Conservation (phyloP, 140 eudicot species). For the Anethum foeniculum region DNA sequence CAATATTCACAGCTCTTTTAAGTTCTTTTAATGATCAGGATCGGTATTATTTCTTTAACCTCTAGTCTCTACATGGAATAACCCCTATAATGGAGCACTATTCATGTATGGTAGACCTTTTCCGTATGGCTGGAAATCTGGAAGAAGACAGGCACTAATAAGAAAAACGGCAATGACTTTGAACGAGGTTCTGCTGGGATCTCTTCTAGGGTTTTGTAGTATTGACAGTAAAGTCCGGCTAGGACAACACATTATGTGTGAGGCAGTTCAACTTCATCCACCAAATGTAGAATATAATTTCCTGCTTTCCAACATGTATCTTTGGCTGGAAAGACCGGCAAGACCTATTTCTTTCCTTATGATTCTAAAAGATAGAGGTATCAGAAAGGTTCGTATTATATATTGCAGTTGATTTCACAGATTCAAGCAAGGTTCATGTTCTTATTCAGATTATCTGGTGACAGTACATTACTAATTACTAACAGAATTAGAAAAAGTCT, state of each 20-base stretch:
- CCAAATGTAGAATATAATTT: constrained; percentile 25
- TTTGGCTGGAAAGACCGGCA: constrained; percentile 19
- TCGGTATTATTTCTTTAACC: constrained; percentile 15
- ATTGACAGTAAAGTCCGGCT: constrained; percentile 18
- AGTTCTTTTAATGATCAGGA: constrained; percentile 35
- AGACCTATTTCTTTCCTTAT: constrained; percentile 19
- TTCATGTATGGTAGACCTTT: constrained; percentile 34
- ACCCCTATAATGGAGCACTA: constrained; percentile 34
- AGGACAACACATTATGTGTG: no score
- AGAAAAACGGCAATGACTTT: constrained; percentile 24
- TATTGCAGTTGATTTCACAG: constrained; percentile 26
- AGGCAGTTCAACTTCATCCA: constrained; percentile 21
- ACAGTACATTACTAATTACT: not conserved
- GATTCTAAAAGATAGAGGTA: constrained; percentile 22
- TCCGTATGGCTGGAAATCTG: constrained; percentile 29
- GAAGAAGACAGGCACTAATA: constrained; percentile 23
- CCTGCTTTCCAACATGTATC: constrained; percentile 34
- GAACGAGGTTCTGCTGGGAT: constrained; percentile 31
- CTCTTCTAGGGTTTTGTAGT: constrained; percentile 27
- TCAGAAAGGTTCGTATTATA: constrained; percentile 27
- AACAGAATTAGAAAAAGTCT: no score
- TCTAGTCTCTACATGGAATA: constrained; percentile 18
- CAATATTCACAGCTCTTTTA: constrained; percentile 28
- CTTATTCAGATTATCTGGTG: constrained; percentile 33
- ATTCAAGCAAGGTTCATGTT: constrained; percentile 24